Base-by-base conservation (phyloP, 768 basidiomycete species). In the Pholiota conissans region DNA sequence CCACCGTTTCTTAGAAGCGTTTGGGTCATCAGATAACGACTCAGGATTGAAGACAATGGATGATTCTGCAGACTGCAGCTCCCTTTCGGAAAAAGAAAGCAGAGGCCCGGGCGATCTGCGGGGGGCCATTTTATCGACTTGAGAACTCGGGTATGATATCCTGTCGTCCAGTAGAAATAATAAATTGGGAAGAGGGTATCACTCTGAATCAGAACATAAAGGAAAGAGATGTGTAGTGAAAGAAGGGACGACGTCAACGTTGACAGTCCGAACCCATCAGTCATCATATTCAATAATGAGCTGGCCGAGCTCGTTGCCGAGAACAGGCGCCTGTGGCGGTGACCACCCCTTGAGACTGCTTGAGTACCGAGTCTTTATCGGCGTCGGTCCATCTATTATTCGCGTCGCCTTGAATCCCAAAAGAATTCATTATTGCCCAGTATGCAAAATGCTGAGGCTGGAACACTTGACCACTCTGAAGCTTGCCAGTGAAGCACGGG, bases 1-100 rank as follows among this genome's bases (percentile, higher is more conserved):
- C 84, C 85, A 86, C 56, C 66, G 74, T 67, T 79, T 82, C 55
- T 67, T 73, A 37, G 67, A 62, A 0, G 70, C 69, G 26, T 79
- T 56, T 29, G 49, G 53, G 47, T 69, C 65, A 16, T 61, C 55
- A 37, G 55, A 53, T 29, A 61, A 39, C 35, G 64, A 51, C 39
- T 57, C 45, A 10, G 56, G 62, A 29, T 59, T 49, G 57, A 60
- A 62, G 26, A 59, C 57, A 49, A 61, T 60, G 35, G 55, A 58
- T 39, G 61, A 59, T 48, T 61, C 64, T 35, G 54, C 56, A 10
- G 63, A 63, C 29, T 56, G 63, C 29, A 68, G 30, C 52, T 68
- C 67, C 45, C 55, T 40, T 27, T 52, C 57, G 29, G 63, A 60
- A 56, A 68, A 68, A 35, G 57, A 59, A 24, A 68, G 55, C 13